Conservation (phyloP, 129 eudicot species). For the Apium graveolens region DNA sequence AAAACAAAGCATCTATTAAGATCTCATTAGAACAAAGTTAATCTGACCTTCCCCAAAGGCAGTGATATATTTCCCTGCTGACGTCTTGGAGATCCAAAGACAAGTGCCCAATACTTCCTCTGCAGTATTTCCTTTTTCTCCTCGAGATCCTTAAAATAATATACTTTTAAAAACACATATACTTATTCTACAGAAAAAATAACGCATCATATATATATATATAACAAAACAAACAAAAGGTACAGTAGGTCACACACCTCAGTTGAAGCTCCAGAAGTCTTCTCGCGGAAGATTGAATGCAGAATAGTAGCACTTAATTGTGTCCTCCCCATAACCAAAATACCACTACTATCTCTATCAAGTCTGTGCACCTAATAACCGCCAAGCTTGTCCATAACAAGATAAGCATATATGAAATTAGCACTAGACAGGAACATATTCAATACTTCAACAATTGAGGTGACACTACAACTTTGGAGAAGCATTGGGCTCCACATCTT, state of each 20-base stretch:
- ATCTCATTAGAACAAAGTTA: not conserved
- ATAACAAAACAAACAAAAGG: not conserved
- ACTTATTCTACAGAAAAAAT: not conserved
- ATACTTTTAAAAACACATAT: not conserved
- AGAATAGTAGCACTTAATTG: slow-evolving; percentile 69
- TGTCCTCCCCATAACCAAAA: slow-evolving; percentile 94
- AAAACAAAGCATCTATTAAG: not conserved
- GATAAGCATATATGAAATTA: slow-evolving; percentile 23
- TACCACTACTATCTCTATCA: slow-evolving; percentile 97
- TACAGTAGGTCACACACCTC: slow-evolving; percentile 40
- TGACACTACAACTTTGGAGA: not conserved
- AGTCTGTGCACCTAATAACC: slow-evolving; percentile 90
- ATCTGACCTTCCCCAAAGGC: slow-evolving; percentile 74
- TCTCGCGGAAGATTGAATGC: slow-evolving; percentile 91
- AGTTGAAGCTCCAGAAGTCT: slow-evolving; percentile 55
- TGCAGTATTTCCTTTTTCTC: slow-evolving; percentile 44
- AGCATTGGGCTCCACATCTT: not conserved
- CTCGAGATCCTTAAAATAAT: slow-evolving; percentile 39
- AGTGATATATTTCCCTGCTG: slow-evolving; percentile 59
- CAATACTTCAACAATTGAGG: not conserved
- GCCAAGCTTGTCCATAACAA: slow-evolving; percentile 38
- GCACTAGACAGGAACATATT: slow-evolving; percentile 12
- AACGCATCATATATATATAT: not conserved
- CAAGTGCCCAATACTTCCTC: slow-evolving; percentile 94
- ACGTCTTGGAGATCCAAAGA: slow-evolving; percentile 83